These are phyloP conservation scores for Tinospora cordifolia DNA, from an alignment of 164 flowering plant genomes.

Conservation along the genomic window DNA sequence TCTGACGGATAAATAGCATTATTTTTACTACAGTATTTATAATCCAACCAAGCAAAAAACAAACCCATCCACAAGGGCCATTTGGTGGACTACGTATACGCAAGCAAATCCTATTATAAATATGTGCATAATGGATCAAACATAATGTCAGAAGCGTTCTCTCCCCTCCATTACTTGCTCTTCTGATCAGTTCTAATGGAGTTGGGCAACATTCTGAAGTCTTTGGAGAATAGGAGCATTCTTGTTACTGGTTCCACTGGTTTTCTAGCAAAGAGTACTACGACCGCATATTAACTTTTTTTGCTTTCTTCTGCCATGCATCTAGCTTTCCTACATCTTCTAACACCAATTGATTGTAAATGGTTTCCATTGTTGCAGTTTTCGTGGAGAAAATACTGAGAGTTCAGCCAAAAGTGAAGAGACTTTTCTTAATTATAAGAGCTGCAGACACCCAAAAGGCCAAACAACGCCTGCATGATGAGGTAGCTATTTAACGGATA, in stretches of 20 bases:
- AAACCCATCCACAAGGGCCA: too few species aligned
- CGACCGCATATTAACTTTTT: neutral
- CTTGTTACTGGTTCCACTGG: conserved; percentile 14
- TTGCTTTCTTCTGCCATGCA: too few species aligned
- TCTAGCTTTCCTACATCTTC: neutral
- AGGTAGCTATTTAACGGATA: too few species aligned
- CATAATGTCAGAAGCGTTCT: too few species aligned
- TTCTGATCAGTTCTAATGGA: neutral
- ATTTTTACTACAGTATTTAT: too few species aligned
- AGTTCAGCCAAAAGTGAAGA: conserved; percentile 55
- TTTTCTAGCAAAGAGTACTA: conserved; percentile 12
- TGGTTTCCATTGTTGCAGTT: conserved; percentile 27
- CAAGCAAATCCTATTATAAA: too few species aligned
- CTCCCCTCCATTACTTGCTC: neutral
- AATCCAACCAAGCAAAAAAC: too few species aligned
- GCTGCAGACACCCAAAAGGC: conserved; percentile 40
- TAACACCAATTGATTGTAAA: neutral
- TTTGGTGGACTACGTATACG: too few species aligned
- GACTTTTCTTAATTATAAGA: conserved; percentile 48
- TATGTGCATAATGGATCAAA: too few species aligned
- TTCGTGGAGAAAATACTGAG: conserved; percentile 60
- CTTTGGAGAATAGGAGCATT: conserved; percentile 10
- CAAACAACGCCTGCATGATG: conserved; percentile 32
- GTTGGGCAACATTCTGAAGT: conserved; percentile 2
- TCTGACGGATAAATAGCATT: too few species aligned